A percentile compares a stretch with the other conserved stretches of the same genome.
phyloP scores from a whole-genome alignment of 345 rosid genomes.

The Balakata baccata region DNA sequence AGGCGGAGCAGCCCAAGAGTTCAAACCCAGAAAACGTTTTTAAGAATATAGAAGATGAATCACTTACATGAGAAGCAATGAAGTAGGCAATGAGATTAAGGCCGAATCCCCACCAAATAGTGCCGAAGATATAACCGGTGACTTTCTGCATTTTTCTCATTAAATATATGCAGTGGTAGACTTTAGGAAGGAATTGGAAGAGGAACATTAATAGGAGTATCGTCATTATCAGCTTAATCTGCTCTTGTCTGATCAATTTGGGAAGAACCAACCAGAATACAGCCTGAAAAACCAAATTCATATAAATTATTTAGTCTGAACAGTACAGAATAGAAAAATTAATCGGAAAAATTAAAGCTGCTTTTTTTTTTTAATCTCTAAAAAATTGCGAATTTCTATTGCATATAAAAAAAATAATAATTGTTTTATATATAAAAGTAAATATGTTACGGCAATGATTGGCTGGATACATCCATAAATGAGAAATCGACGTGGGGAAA shows the following conservation, averaged over 20 bases:
- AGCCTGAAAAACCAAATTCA: slow-evolving; percentile 39
- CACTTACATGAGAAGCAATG: slow-evolving; percentile 81
- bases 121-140: slow-evolving; percentile 87
- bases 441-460: too few species aligned
- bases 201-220: slow-evolving; percentile 52
- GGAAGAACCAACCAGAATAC: slow-evolving; percentile 78
- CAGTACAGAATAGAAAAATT: background rate
- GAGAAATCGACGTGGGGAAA: background rate
- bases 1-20: background rate
- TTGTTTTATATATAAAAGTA: too few species aligned
- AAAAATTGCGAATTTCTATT: too few species aligned
- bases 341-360: too few species aligned
- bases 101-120: slow-evolving; percentile 97
- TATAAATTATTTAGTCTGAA: background rate
- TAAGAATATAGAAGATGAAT: background rate
- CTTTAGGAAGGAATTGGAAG: slow-evolving; percentile 71
- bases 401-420: too few species aligned
- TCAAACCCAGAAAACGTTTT: background rate
- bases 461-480: too few species aligned
- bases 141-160: slow-evolving; percentile 84
- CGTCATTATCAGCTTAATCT: slow-evolving; percentile 60
- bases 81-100: slow-evolving; percentile 87
- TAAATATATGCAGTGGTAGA: slow-evolving; percentile 71
- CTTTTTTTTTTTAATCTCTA: too few species aligned
- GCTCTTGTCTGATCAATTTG: slow-evolving; percentile 55